These are phyloP conservation scores for Xylariaceae sp. DNA, from an alignment of 2,329 filamentous ascomycete genomes.

Conservation along the genomic window DNA sequence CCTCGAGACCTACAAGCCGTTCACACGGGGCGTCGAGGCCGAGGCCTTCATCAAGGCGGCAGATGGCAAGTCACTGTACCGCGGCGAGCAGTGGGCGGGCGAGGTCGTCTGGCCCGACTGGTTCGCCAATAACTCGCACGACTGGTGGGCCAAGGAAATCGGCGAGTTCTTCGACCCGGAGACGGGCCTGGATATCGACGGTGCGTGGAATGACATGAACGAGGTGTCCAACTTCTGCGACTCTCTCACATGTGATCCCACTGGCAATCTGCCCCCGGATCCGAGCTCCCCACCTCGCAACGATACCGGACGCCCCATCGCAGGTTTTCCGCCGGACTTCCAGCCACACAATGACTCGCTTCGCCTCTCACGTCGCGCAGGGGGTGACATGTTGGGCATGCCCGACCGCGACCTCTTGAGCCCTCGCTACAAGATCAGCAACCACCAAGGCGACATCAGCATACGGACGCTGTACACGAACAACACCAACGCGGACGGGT, in stretches of 20 bases:
- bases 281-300: constrained; percentile 47
- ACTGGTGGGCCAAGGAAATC: constrained; percentile 59
- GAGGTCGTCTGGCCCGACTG: constrained; percentile 59
- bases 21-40: constrained; percentile 32
- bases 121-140: constrained; percentile 52
- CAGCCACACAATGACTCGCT: constrained; percentile 39
- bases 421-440: constrained; percentile 54
- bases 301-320: constrained; percentile 35
- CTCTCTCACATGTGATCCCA: constrained; percentile 18
- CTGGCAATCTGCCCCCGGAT: constrained; percentile 36
- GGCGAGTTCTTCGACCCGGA: constrained; percentile 48
- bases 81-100: constrained; percentile 61
- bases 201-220: constrained; percentile 61
- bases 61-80: constrained; percentile 39
- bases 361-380: constrained; percentile 2
- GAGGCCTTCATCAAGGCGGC: constrained; percentile 34
- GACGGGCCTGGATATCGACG: constrained; percentile 59
- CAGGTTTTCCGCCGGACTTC: constrained; percentile 55
- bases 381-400: constrained; percentile 43
- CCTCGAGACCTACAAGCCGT: constrained; percentile 26
- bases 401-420: constrained; percentile 53
- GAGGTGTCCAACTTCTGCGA: constrained; percentile 40
- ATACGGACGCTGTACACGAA: constrained; percentile 52
- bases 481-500: constrained; percentile 53
- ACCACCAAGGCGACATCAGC: constrained; percentile 37